A percentile compares a stretch with the other conserved stretches of the same genome.
phyloP scores from a whole-genome alignment of 257 asterid species.

The Solanum dulcamara region DNA sequence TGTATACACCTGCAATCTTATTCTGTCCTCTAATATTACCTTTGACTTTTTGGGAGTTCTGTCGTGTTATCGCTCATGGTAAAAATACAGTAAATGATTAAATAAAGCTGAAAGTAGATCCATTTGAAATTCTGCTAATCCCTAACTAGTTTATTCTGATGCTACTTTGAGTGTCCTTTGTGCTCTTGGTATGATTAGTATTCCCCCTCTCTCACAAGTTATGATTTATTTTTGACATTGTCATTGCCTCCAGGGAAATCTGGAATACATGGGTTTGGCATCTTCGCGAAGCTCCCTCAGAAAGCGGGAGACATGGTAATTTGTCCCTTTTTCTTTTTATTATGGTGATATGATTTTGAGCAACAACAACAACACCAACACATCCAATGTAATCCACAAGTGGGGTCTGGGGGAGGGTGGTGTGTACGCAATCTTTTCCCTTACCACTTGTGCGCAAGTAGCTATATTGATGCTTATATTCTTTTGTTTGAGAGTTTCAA shows the following conservation, averaged over 20 bases:
- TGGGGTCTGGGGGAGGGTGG: background rate
- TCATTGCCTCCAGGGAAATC: slow-evolving; percentile 67
- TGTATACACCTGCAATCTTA: background rate
- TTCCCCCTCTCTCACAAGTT: background rate
- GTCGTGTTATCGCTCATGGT: background rate
- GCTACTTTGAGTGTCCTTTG: background rate
- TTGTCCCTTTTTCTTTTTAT: background rate
- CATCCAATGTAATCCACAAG: background rate
- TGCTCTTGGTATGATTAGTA: background rate
- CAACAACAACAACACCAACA: background rate
- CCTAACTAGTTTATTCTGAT: background rate
- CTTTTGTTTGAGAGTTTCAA: background rate
- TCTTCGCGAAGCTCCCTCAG: slow-evolving; percentile 73
- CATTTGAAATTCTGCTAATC: background rate
- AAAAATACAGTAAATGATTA: background rate
- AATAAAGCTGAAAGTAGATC: background rate
- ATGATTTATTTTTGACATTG: slow-evolving; percentile 8
- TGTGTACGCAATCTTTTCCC: background rate
- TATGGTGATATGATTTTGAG: slow-evolving; percentile 5
- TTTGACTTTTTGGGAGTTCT: background rate
- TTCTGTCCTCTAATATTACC: background rate
- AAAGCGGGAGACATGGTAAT: slow-evolving; percentile 96
- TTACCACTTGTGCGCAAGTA: background rate
- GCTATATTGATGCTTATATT: slow-evolving; percentile 1
- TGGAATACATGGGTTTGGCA: slow-evolving; percentile 91